Evolutionary conservation across 306 rosid species (phyloP), one percentile per base, ranked within the genome.

Genomic region (Ammopiptanthus mongolicus): DNA sequence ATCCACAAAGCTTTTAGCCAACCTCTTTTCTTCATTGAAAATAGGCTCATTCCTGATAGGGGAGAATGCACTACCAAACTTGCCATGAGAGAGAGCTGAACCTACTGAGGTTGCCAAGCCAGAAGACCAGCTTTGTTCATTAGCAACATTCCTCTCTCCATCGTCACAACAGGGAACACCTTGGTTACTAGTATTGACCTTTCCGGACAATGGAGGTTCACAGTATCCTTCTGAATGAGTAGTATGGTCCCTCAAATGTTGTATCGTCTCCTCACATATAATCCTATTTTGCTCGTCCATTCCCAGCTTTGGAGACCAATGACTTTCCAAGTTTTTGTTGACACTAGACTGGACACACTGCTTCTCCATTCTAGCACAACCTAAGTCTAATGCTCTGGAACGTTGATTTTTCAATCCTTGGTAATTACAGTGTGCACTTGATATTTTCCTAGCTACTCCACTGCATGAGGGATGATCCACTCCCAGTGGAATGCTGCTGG

Each of bases 51-150:
- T 52, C 63, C 76, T 73, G 42, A 74, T 19, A 21, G 84, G 61
- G 68, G 68, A 42, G 42, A 83, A 80, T 57, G 50, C 9, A n/a
- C 64, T 37, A 21, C 59, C 73, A 39, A 19, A 23, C 73, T 65
- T 71, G 50, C 63, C 51, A 71, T 2, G 61, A 51, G 76, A 58
- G 60, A 56, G 36, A 71, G 79, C 73, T 21, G 83, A 85, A 41
- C 78, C 84, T 42, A 17, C 74, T 18, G 73, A 72, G 29, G 65
- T 63, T 69, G 25, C 29, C 55, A 19, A 71, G 74, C 60, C 71
- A 81, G 83, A 29, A 55, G 82, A 63, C 12, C 22, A 37, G 70
- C 58, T 73, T 56, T 73, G 82, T 72, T 85, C 77, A 28, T 69
- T 44, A 3, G 37, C 6, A 48, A 58, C 14, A 64, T 46, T 73